These are phyloP conservation scores for Decorospora gaudefroyi DNA, from an alignment of 2,329 filamentous ascomycete species.

Conservation along the genomic window DNA sequence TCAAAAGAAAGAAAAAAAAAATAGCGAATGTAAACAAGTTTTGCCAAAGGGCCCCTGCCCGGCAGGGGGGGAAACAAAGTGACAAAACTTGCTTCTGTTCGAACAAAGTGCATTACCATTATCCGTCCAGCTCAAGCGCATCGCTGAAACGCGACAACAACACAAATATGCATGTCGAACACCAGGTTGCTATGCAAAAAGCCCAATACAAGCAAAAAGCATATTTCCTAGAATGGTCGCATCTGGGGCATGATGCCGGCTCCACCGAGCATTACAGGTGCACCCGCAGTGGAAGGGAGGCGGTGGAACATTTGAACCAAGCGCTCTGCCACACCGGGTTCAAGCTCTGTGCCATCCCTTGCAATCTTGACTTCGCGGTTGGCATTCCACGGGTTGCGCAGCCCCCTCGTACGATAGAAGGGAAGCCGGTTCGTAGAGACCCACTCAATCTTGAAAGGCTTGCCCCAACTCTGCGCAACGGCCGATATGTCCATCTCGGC, in stretches of 20 bases:
- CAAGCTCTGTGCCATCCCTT: slow-evolving; percentile 89
- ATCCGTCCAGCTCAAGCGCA: neutral
- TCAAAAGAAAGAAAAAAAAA: neutral
- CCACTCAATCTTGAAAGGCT: slow-evolving; percentile 91
- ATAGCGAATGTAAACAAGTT: neutral
- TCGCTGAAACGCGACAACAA: neutral
- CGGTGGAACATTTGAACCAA: slow-evolving; percentile 75
- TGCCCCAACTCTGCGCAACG: slow-evolving; percentile 73
- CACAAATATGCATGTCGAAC: neutral
- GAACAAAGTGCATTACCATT: slow-evolving; percentile 3
- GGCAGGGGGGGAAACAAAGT: slow-evolving; percentile 2
- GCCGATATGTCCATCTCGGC: slow-evolving; percentile 47
- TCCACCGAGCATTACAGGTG: slow-evolving; percentile 28
- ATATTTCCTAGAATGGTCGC: slow-evolving; percentile 31
- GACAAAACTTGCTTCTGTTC: neutral
- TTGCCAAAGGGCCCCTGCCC: slow-evolving; percentile 3
- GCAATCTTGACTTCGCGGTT: slow-evolving; percentile 97
- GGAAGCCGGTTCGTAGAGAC: slow-evolving; percentile 79
- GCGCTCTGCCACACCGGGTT: slow-evolving; percentile 76
- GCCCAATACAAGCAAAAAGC: slow-evolving; percentile 1
- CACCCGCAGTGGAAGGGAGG: slow-evolving; percentile 33
- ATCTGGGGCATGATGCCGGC: slow-evolving; percentile 35
- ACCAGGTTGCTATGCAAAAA: slow-evolving; percentile 10
- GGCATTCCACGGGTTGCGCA: slow-evolving; percentile 93
- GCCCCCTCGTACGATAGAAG: slow-evolving; percentile 83